Evolutionary conservation across 495 filamentous ascomycete genomes (phyloP).

Genomic region (Podospora australis): DNA sequence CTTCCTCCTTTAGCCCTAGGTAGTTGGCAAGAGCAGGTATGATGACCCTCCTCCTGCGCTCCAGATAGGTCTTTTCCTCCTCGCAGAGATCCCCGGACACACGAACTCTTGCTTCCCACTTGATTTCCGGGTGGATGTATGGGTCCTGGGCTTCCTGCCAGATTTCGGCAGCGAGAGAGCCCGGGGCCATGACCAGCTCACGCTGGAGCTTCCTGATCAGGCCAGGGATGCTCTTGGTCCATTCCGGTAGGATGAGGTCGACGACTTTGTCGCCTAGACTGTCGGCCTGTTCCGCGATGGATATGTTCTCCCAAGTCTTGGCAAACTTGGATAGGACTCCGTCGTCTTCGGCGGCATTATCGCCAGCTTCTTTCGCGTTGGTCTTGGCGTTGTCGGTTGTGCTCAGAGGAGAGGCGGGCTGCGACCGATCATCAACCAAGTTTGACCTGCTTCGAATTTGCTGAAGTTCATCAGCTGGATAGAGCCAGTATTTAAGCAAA

Average conservation of each 20-base stretch:
- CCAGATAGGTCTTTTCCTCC: slow-evolving; percentile 70
- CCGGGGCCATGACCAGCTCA: slow-evolving; percentile 79
- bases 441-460: neutral
- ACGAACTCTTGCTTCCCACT: slow-evolving; percentile 69
- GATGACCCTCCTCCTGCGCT: slow-evolving; percentile 56
- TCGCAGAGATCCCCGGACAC: slow-evolving; percentile 75
- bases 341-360: slow-evolving; percentile 6
- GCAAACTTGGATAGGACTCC: slow-evolving; percentile 56
- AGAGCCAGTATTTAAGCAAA: slow-evolving; percentile 37
- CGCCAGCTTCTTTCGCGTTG: slow-evolving; percentile 1
- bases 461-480: slow-evolving; percentile 34
- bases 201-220: slow-evolving; percentile 78
- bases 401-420: neutral
- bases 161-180: slow-evolving; percentile 83
- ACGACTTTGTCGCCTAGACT: slow-evolving; percentile 59
- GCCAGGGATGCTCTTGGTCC: slow-evolving; percentile 68
- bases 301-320: slow-evolving; percentile 52
- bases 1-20: slow-evolving; percentile 63
- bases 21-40: slow-evolving; percentile 72
- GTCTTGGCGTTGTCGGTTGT: neutral
- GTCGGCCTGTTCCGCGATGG: slow-evolving; percentile 44
- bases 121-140: slow-evolving; percentile 76
- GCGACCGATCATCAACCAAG: neutral
- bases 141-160: slow-evolving; percentile 87
- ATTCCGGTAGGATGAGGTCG: slow-evolving; percentile 69